Conservation (phyloP, 192 early-diverging fungal species). For the Entomortierella beljakovae region DNA sequence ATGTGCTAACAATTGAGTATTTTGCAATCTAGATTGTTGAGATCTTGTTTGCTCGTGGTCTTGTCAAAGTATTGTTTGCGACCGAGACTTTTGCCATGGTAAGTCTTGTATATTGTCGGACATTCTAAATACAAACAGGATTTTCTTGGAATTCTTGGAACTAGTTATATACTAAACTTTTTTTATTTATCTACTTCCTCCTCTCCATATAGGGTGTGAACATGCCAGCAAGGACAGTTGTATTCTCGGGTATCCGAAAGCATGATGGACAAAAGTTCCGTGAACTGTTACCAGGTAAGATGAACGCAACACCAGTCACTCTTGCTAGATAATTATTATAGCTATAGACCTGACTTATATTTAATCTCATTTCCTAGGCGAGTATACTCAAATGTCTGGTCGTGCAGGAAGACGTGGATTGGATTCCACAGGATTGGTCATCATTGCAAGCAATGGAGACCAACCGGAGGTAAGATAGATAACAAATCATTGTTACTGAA, state of each 20-base stretch:
- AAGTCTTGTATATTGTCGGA: neutral
- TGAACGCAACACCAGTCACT: neutral
- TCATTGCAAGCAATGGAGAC: slow-evolving; percentile 79
- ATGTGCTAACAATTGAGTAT: no score
- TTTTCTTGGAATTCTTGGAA: neutral
- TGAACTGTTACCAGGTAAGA: slow-evolving; percentile 83
- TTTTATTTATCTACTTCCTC: neutral
- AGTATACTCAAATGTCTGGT: slow-evolving; percentile 99
- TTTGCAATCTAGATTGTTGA: slow-evolving; percentile 97
- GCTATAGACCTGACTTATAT: neutral
- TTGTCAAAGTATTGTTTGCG: slow-evolving; percentile 95
- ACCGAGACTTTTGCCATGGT: slow-evolving; percentile 99
- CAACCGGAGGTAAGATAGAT: slow-evolving; percentile 50
- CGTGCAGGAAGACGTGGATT: slow-evolving; percentile 95
- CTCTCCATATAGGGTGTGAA: slow-evolving; percentile 92
- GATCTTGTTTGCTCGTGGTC: slow-evolving; percentile 89
- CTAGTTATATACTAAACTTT: neutral
- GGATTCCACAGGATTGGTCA: slow-evolving; percentile 92
- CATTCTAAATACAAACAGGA: neutral
- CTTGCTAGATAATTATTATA: neutral
- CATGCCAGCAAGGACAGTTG: slow-evolving; percentile 94
- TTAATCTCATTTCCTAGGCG: slow-evolving; percentile 61
- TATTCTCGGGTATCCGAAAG: slow-evolving; percentile 92
- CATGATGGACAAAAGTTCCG: slow-evolving; percentile 93
- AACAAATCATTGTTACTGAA: neutral